A percentile compares a stretch with the other conserved stretches of the same genome.
Evolutionary conservation across 176 grass and related monocot genomes (phyloP).

Genomic region (Phyllostachys edulis): DNA sequence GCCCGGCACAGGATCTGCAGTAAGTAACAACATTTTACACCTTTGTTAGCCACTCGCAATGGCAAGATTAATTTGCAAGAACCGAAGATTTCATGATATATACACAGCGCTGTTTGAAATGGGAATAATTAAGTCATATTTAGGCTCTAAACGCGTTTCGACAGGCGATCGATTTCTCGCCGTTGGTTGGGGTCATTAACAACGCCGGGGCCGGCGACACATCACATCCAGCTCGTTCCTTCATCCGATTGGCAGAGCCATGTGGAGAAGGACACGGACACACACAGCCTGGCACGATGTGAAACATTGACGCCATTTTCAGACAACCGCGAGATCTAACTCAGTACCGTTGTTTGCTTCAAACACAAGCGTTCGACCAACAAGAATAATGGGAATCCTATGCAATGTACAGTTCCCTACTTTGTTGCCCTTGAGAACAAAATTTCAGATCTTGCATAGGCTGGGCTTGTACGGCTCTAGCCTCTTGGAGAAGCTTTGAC

Average conservation of each 20-base stretch:
- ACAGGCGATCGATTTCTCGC: background rate
- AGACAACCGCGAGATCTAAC: background rate
- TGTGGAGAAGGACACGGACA: background rate
- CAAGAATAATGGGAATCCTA: background rate
- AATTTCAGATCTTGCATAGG: too few species aligned
- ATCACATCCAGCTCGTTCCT: background rate
- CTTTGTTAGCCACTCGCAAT: background rate
- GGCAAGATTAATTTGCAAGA: background rate
- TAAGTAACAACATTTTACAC: background rate
- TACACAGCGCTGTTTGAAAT: background rate
- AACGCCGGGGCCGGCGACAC: background rate
- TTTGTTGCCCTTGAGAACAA: too few species aligned
- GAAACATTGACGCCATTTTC: background rate
- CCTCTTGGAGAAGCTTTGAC: background rate
- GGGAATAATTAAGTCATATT: background rate
- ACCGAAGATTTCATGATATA: background rate
- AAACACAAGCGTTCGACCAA: background rate
- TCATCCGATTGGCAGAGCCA: background rate
- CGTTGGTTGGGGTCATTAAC: background rate
- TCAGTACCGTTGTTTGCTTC: background rate
- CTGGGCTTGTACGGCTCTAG: background rate
- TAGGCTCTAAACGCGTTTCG: background rate
- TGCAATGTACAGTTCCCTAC: background rate
- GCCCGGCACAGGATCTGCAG: constrained; percentile 75
- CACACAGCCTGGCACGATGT: background rate